phyloP scores from a whole-genome alignment of 73 alveolate species.

The Tetrahymena malaccensis region DNA sequence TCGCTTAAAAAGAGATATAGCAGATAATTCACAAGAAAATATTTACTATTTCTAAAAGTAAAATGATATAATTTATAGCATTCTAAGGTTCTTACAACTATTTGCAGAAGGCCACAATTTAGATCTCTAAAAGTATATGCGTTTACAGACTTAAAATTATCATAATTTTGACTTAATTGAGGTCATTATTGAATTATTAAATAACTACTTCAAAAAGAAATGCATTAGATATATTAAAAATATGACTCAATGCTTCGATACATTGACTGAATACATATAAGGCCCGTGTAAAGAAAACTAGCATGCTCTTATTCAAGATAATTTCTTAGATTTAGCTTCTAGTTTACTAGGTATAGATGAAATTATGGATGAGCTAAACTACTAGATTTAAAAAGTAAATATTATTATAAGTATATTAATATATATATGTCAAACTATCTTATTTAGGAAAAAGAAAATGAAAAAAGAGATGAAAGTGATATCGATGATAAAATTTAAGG shows the following conservation, averaged over 20 bases:
- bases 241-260: conserved; percentile 40
- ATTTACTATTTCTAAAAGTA: conserved; percentile 17
- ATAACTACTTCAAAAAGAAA: conserved; percentile 5
- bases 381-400: background rate
- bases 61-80: conserved; percentile 11
- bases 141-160: conserved; percentile 23
- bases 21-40: conserved; percentile 5
- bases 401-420: background rate
- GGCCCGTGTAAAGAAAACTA: conserved; percentile 42
- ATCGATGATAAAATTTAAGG: background rate
- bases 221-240: conserved; percentile 8
- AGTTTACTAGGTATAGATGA: conserved; percentile 38
- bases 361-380: conserved; percentile 27
- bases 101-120: conserved; percentile 37
- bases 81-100: conserved; percentile 20
- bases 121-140: conserved; percentile 32
- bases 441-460: background rate
- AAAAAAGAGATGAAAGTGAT: background rate
- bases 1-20: conserved; percentile 29
- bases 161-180: conserved; percentile 33
- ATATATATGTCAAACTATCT: background rate
- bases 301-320: conserved; percentile 30
- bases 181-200: conserved; percentile 21
- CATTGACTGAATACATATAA: conserved; percentile 30
- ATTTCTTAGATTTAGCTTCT: conserved; percentile 29